A percentile compares a stretch with the other conserved stretches of the same genome.
These are phyloP conservation scores for Epicoccum nigrum DNA, from an alignment of 2,329 filamentous ascomycete species.

Conservation along the genomic window DNA sequence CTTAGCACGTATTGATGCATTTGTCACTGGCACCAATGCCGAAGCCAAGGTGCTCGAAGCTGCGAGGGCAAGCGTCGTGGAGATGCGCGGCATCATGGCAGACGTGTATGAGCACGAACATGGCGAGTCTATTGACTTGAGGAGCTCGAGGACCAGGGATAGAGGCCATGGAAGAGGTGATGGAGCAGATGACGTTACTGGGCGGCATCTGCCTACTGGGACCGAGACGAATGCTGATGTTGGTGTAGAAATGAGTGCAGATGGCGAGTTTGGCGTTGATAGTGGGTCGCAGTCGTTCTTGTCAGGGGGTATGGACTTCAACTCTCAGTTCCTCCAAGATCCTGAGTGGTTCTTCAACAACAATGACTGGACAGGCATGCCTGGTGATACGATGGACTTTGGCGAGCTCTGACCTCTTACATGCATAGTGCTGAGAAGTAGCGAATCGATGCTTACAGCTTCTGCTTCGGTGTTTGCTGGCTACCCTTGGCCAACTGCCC, in stretches of 20 bases:
- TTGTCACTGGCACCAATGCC: conserved; percentile 21
- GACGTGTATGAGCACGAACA: conserved; percentile 28
- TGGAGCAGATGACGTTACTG: conserved; percentile 6
- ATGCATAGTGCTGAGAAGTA: no score
- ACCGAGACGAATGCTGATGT: neutral
- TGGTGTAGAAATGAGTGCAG: neutral
- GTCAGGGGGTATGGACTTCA: neutral
- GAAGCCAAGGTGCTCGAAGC: conserved; percentile 27
- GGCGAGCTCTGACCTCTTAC: neutral
- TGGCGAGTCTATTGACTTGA: conserved; percentile 29
- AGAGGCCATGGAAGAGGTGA: conserved; percentile 22
- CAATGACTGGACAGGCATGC: neutral
- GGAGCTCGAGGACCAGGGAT: neutral
- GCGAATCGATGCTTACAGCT: no score
- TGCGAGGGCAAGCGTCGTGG: conserved; percentile 23
- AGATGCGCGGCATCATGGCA: conserved; percentile 22
- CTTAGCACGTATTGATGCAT: conserved; percentile 33
- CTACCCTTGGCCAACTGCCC: no score
- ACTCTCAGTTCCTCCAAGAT: conserved; percentile 5
- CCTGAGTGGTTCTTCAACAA: conserved; percentile 8
- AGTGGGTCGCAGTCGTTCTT: neutral
- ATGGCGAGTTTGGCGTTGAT: no score
- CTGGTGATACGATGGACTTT: neutral
- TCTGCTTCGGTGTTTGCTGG: no score
- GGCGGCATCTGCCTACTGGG: neutral